Conservation (phyloP, 1,284 basidiomycete genomes). For the Chondrostereum purpureum region DNA sequence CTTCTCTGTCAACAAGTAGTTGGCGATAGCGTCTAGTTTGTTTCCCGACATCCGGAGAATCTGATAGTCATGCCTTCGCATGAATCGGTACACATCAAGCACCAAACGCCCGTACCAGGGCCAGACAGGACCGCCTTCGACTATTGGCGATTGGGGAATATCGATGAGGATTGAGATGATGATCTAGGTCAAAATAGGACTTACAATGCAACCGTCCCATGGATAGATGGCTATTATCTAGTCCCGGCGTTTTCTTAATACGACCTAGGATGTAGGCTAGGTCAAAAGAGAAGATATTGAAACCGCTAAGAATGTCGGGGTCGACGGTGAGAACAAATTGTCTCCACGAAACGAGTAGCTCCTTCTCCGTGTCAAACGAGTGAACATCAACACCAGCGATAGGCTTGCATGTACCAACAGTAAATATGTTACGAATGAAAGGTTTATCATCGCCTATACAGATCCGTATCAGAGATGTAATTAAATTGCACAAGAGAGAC, state of each 20-base stretch:
- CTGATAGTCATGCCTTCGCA: background rate
- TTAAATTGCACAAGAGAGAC: constrained; percentile 32
- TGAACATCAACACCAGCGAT: background rate
- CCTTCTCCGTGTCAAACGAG: background rate
- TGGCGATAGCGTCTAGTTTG: background rate
- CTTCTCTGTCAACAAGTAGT: background rate
- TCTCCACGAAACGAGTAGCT: background rate
- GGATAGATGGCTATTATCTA: background rate
- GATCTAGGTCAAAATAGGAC: background rate
- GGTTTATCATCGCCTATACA: background rate
- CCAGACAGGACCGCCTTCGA: too few species aligned
- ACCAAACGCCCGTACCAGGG: too few species aligned
- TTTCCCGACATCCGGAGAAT: background rate
- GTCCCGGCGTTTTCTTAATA: background rate
- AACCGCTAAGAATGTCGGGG: background rate
- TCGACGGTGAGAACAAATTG: background rate
- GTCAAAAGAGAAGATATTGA: background rate
- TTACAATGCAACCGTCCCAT: background rate
- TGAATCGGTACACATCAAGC: background rate
- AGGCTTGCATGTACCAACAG: background rate
- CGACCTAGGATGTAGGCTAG: background rate
- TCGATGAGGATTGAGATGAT: background rate
- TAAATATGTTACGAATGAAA: background rate
- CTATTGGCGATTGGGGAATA: too few species aligned
- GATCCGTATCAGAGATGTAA: background rate